Evolutionary conservation across 495 filamentous ascomycete genomes (phyloP).

Genomic region (Hyaloscypha variabilis): DNA sequence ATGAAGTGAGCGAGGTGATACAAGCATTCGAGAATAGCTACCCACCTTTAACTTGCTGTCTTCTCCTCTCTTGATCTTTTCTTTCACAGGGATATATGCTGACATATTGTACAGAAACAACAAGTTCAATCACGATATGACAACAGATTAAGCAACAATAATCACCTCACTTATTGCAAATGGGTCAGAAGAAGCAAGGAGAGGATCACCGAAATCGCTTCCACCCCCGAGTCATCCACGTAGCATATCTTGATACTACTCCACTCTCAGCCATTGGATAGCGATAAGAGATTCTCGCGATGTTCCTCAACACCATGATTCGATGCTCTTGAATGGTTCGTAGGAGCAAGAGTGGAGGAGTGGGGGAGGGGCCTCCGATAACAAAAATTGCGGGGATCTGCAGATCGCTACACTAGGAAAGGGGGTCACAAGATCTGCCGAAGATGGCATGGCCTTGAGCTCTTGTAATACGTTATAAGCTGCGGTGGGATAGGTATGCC

Average conservation of each 20-base stretch:
- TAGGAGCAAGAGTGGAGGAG: conserved; percentile 11
- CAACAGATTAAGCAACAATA: neutral
- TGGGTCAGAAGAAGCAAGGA: neutral
- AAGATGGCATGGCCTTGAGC: neutral
- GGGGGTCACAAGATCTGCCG: neutral
- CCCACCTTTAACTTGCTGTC: conserved; percentile 19
- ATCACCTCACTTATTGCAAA: neutral
- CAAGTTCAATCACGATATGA: neutral
- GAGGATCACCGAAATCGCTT: neutral
- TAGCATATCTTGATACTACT: neutral
- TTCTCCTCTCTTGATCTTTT: conserved; percentile 15
- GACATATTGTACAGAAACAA: conserved; percentile 10
- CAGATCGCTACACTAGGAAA: neutral
- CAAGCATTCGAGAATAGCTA: neutral
- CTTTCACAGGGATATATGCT: conserved; percentile 8
- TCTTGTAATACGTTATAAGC: too few species aligned
- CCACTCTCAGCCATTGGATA: neutral
- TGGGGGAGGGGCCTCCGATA: conserved; percentile 11
- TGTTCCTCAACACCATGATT: conserved; percentile 2
- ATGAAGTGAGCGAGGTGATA: neutral
- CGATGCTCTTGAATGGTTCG: neutral
- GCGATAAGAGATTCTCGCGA: neutral
- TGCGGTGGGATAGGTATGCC: too few species aligned
- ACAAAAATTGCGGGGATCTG: neutral
- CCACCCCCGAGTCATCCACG: neutral